These are phyloP conservation scores for Elongisporangium undulatum DNA, from an alignment of 352 stramenopile genomes.

Conservation along the genomic window DNA sequence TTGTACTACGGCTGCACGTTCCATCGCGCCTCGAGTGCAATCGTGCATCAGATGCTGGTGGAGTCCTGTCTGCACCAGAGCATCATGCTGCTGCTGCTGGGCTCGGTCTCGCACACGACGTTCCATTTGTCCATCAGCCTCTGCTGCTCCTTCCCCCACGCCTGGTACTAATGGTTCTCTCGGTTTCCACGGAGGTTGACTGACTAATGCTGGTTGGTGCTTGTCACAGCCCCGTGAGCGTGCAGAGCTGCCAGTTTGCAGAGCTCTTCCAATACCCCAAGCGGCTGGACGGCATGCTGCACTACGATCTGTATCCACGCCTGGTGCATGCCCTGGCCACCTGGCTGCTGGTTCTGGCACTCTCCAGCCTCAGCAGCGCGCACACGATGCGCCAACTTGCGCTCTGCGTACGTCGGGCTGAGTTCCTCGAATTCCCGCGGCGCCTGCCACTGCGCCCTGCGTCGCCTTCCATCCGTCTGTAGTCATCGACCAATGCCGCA, in stretches of 20 bases:
- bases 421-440: conserved; percentile 36
- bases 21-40: conserved; percentile 23
- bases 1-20: conserved; percentile 69
- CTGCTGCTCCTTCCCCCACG: conserved; percentile 43
- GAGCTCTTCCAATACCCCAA: not conserved
- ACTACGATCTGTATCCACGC: conserved; percentile 18
- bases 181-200: not conserved
- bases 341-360: no score
- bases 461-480: conserved; percentile 16
- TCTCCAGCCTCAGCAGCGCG: no score
- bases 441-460: conserved; percentile 15
- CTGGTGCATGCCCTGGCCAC: no score
- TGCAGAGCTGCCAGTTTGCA: conserved; percentile 15
- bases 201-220: conserved; percentile 2
- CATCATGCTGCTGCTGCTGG: conserved; percentile 29
- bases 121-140: conserved; percentile 42
- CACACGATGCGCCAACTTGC: conserved; percentile 23
- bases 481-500: conserved; percentile 10
- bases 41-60: conserved; percentile 43
- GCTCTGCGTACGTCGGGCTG: conserved; percentile 24
- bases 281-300: no score
- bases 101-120: conserved; percentile 33
- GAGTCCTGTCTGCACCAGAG: conserved; percentile 55
- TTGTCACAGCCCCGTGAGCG: conserved; percentile 31
- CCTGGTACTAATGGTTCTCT: conserved; percentile 28